Evolutionary conservation across 495 filamentous ascomycete species (phyloP).

Genomic region (Eremomyces bilateralis): DNA sequence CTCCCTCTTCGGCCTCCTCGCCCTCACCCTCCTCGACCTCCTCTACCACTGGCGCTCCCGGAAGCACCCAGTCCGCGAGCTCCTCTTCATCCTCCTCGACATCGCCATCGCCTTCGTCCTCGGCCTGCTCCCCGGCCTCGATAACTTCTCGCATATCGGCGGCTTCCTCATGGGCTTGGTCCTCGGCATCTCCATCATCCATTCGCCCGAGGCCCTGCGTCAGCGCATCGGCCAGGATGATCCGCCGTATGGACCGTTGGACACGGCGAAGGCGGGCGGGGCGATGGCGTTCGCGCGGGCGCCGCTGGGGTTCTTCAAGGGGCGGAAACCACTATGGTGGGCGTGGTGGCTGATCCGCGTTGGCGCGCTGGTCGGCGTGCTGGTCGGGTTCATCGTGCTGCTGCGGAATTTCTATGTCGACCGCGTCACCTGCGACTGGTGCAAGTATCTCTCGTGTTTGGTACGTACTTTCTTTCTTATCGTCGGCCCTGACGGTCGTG

Average conservation of each 20-base stretch:
- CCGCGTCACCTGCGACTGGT: constrained; percentile 59
- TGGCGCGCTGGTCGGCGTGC: constrained; percentile 51
- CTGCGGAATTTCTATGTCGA: constrained; percentile 73
- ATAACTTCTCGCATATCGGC: constrained; percentile 95
- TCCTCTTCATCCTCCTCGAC: constrained; percentile 66
- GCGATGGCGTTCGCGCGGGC: constrained; percentile 38
- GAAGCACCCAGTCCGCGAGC: constrained; percentile 48
- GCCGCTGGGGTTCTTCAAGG: constrained; percentile 71
- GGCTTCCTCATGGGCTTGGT: constrained; percentile 85
- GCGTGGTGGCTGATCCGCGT: constrained; percentile 83
- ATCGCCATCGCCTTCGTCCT: constrained; percentile 78
- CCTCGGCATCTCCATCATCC: constrained; percentile 66
- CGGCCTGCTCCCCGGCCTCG: constrained; percentile 75
- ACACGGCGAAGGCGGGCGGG: constrained; percentile 12
- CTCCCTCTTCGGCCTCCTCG: constrained; percentile 74
- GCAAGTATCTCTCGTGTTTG: constrained; percentile 81
- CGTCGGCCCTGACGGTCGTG: neutral
- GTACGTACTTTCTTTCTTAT: constrained; percentile 30
- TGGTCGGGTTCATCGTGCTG: constrained; percentile 66
- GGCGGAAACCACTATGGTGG: constrained; percentile 87
- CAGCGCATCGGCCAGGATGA: constrained; percentile 49
- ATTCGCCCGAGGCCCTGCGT: constrained; percentile 62
- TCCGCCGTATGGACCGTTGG: constrained; percentile 30
- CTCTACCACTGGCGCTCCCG: constrained; percentile 78
- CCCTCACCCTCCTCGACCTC: constrained; percentile 68